Conservation (phyloP, 352 stramenopile species). For the Phytopythium mirpurense region DNA sequence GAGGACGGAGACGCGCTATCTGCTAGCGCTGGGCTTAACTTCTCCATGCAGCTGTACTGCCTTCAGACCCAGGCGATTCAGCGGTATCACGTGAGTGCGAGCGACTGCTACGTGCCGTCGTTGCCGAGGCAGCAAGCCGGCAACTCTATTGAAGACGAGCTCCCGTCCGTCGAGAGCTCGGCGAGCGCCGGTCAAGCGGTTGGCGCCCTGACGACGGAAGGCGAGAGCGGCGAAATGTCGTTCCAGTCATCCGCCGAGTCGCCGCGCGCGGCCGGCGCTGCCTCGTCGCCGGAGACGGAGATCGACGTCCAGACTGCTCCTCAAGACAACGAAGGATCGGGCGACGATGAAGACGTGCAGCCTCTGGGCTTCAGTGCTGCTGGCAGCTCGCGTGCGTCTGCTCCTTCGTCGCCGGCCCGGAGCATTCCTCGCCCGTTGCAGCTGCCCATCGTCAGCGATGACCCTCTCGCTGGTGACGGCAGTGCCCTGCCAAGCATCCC, state of each 20-base stretch:
- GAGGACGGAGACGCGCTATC: constrained; percentile 20
- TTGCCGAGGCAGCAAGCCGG: constrained; percentile 12
- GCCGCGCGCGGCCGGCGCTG: constrained; percentile 33
- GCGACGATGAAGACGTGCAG: constrained; percentile 24
- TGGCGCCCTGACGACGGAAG: constrained; percentile 65
- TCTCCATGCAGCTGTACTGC: constrained; percentile 79
- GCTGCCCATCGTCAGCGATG: constrained; percentile 37
- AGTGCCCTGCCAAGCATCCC: constrained; percentile 38
- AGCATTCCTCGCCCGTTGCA: constrained; percentile 24
- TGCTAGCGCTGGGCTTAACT: constrained; percentile 25
- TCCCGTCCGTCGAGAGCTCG: constrained; percentile 22
- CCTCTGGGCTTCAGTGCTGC: neutral
- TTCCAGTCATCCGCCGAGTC: constrained; percentile 67
- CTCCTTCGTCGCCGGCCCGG: constrained; percentile 30
- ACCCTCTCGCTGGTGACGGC: constrained; percentile 47
- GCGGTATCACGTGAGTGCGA: constrained; percentile 66
- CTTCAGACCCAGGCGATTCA: constrained; percentile 83
- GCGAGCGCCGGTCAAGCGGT: constrained; percentile 55
- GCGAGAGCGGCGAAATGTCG: constrained; percentile 45
- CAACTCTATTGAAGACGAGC: constrained; percentile 36
- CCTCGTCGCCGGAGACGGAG: constrained; percentile 56
- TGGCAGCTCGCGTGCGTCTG: constrained; percentile 15
- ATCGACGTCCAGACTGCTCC: constrained; percentile 43
- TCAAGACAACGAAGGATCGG: constrained; percentile 43
- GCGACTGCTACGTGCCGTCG: constrained; percentile 56